Evolutionary conservation across 768 basidiomycete genomes (phyloP).

Genomic region (Mycena amicta): DNA sequence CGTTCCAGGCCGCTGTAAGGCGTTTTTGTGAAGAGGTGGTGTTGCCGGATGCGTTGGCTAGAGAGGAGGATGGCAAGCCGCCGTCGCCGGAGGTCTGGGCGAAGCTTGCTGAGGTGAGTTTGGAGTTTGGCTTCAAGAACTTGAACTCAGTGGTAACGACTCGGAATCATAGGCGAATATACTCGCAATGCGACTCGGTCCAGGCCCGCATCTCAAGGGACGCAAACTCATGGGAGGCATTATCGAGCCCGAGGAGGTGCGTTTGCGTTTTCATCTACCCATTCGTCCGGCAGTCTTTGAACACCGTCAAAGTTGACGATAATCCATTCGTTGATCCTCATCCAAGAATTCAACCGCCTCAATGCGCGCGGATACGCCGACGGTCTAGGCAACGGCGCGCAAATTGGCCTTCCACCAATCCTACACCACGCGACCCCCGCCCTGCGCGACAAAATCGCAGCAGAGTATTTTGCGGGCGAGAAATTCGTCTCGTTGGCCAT

Average conservation of each 20-base stretch:
- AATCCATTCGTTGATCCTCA: background rate
- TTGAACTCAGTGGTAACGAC: no score
- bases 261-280: background rate
- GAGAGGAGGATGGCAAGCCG: conserved; percentile 70
- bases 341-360: background rate
- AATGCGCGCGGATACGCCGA: conserved; percentile 50
- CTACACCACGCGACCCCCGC: conserved; percentile 49
- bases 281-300: background rate
- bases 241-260: background rate
- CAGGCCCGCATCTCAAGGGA: background rate
- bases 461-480: background rate
- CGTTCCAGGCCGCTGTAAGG: conserved; percentile 64
- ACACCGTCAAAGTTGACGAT: background rate
- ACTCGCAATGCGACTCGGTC: background rate
- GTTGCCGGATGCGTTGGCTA: conserved; percentile 52
- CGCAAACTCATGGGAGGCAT: background rate
- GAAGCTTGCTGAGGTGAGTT: conserved; percentile 61
- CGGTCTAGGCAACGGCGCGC: conserved; percentile 67
- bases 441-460: background rate
- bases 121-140: no score
- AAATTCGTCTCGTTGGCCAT: background rate
- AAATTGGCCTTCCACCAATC: no score
- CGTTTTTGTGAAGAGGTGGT: conserved; percentile 75
- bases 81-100: conserved; percentile 61
- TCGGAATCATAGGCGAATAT: no score